phyloP scores from a whole-genome alignment of 2,329 filamentous ascomycete genomes.

The Chaetomium strumarium region DNA sequence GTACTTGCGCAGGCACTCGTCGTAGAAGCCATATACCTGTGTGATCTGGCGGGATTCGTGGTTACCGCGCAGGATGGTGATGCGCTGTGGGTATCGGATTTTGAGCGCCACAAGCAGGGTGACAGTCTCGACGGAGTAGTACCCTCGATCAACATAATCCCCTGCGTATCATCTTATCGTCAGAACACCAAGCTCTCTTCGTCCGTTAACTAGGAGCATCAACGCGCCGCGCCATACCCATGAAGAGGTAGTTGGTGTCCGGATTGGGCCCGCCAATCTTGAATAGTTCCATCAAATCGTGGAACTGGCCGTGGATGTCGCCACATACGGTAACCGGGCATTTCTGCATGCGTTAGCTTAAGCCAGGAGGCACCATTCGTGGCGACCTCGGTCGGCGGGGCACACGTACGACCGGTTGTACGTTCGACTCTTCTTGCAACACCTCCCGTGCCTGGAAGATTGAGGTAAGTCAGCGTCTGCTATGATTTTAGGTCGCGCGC shows the following conservation, averaged over 20 bases:
- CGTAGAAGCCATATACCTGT: constrained; percentile 98
- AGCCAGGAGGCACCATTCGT: not conserved
- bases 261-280: constrained; percentile 97
- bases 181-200: constrained; percentile 13
- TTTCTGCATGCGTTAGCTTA: constrained; percentile 57
- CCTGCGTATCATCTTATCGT: constrained; percentile 44
- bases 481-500: constrained; percentile 26
- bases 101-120: constrained; percentile 94
- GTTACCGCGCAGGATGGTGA: constrained; percentile 97
- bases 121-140: constrained; percentile 98
- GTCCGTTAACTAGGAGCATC: constrained; percentile 11
- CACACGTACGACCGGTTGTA: constrained; percentile 85
- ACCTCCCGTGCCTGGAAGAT: constrained; percentile 77
- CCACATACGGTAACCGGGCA: constrained; percentile 98
- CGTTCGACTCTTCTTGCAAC: constrained; percentile 94
- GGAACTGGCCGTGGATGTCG: constrained; percentile 98
- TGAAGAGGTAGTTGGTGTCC: constrained; percentile 98
- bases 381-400: constrained; percentile 1
- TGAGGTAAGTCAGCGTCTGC: constrained; percentile 29
- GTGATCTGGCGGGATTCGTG: constrained; percentile 99
- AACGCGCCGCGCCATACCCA: constrained; percentile 58
- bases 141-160: constrained; percentile 97
- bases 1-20: constrained; percentile 97
- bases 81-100: constrained; percentile 95
- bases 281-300: constrained; percentile 99